Evolutionary conservation across 1,139 yeast genomes (phyloP).

Genomic region (Suhomyces chickasaworum): DNA sequence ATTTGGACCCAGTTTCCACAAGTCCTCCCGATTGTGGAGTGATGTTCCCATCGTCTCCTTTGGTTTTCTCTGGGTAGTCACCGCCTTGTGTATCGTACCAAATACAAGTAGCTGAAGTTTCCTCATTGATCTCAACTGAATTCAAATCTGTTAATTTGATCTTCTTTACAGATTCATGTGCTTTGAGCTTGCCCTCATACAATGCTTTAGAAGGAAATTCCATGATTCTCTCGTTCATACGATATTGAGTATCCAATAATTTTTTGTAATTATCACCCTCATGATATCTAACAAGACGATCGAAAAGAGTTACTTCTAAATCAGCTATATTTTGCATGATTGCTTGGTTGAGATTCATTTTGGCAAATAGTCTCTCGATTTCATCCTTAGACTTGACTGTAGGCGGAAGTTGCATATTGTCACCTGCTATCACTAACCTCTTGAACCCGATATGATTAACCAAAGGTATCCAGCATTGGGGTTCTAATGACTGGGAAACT

Average conservation of each 20-base stretch:
- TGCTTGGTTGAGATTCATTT: constrained; percentile 5
- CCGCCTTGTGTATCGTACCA: constrained; percentile 98
- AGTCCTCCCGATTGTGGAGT: constrained; percentile 10
- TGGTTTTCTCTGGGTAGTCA: constrained; percentile 63
- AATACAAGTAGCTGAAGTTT: constrained; percentile 40
- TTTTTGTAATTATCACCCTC: constrained; percentile 50
- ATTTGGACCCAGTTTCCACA: constrained; percentile 50
- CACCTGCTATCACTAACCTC: constrained; percentile 77
- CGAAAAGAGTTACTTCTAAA: constrained; percentile 74
- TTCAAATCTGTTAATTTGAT: constrained; percentile 59
- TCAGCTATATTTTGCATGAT: constrained; percentile 28
- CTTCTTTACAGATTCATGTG: constrained; percentile 60
- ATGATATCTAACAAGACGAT: constrained; percentile 64
- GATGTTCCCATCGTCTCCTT: constrained; percentile 40
- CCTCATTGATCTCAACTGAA: constrained; percentile 44
- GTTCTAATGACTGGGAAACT: constrained; percentile 91
- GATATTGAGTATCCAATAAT: constrained; percentile 72
- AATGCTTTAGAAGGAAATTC: constrained; percentile 69
- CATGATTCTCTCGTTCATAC: constrained; percentile 85
- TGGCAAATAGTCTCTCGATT: constrained; percentile 30
- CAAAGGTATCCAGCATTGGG: constrained; percentile 97
- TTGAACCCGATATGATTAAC: constrained; percentile 61
- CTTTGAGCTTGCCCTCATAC: constrained; percentile 63
- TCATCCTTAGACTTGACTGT: constrained; percentile 54
- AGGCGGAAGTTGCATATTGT: constrained; percentile 85